Conservation (phyloP, 768 basidiomycete genomes). For the Lactarius sanguifluus region DNA sequence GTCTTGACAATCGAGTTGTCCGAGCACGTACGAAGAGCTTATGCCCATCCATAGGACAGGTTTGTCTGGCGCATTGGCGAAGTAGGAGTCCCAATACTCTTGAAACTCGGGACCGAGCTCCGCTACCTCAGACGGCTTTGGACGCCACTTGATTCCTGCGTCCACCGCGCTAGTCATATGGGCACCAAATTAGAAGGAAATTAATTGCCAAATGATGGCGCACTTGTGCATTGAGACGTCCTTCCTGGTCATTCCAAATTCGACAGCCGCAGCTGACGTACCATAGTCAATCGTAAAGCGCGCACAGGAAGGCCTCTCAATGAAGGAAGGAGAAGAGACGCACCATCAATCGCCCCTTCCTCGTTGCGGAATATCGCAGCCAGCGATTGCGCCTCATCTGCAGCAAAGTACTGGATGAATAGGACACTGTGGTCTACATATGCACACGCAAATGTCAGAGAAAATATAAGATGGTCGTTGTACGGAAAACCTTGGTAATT, state of each 20-base stretch:
- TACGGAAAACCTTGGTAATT: conserved; percentile 38
- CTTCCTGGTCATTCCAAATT: conserved; percentile 41
- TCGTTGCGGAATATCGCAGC: conserved; percentile 26
- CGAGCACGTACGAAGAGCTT: conserved; percentile 23
- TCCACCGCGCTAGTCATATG: conserved; percentile 30
- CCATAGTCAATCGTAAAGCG: not conserved
- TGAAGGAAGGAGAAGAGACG: conserved; percentile 25
- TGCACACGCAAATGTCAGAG: conserved; percentile 1
- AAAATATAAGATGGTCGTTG: not conserved
- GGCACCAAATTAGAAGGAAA: not conserved
- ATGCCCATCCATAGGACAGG: conserved; percentile 25
- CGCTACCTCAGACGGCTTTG: conserved; percentile 29
- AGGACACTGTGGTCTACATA: conserved; percentile 23
- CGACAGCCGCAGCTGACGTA: conserved; percentile 36
- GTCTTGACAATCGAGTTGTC: not conserved
- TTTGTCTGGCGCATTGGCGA: conserved; percentile 31
- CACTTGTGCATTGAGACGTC: conserved; percentile 57
- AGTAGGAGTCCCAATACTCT: conserved; percentile 31
- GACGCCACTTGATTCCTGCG: conserved; percentile 32
- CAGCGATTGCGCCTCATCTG: conserved; percentile 28
- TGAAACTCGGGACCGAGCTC: conserved; percentile 31
- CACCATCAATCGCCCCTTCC: conserved; percentile 26
- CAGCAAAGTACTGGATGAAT: conserved; percentile 18
- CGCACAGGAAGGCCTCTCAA: not conserved
- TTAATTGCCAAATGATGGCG: conserved; percentile 31